These are phyloP conservation scores for Mycena rebaudengoi DNA, from an alignment of 768 basidiomycete species.

Conservation along the genomic window DNA sequence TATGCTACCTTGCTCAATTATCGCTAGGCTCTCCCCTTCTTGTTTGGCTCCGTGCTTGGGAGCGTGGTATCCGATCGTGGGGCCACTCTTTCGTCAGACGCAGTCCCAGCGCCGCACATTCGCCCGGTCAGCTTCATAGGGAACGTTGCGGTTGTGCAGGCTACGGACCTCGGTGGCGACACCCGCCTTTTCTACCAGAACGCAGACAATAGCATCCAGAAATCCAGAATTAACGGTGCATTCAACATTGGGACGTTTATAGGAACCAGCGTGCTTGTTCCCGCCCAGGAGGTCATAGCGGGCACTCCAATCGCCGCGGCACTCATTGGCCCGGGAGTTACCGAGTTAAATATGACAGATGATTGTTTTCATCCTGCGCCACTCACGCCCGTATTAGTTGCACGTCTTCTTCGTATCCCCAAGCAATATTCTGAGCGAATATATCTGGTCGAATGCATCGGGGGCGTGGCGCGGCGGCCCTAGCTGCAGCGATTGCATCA, in stretches of 20 bases:
- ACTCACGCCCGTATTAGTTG: neutral
- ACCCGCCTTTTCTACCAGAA: neutral
- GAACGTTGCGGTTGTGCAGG: neutral
- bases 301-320: neutral
- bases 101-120: neutral
- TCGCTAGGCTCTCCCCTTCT: neutral
- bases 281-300: neutral
- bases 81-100: no score
- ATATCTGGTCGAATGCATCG: neutral
- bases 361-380: no score
- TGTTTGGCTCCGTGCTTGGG: neutral
- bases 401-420: constrained; percentile 22
- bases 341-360: no score
- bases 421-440: constrained; percentile 11
- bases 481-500: constrained; percentile 14
- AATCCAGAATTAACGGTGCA: neutral
- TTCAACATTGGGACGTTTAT: neutral
- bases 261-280: neutral
- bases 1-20: no score
- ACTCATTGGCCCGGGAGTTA: neutral
- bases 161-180: neutral
- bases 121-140: neutral
- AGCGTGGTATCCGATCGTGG: neutral
- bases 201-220: neutral
- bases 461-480: neutral